phyloP scores from a whole-genome alignment of 257 asterid genomes.

The Capsicum rhomboideum region DNA sequence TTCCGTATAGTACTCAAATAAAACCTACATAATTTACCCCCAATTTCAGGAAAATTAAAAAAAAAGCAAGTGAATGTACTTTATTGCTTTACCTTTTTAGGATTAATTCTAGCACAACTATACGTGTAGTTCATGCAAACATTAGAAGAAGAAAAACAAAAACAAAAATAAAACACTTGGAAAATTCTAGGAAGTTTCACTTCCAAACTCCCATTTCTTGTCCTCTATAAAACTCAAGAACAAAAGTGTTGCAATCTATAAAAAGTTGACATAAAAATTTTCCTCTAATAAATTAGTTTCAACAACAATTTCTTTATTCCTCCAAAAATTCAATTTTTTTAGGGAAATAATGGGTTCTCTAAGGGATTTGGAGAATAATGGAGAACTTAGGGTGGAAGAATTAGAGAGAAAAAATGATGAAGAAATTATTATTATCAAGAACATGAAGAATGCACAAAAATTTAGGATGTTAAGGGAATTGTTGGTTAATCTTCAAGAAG shows the following conservation, averaged over 20 bases:
- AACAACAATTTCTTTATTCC: background rate
- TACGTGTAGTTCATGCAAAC: conserved; percentile 7
- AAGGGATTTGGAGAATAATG: conserved; percentile 16
- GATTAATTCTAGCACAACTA: background rate
- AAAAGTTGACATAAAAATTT: background rate
- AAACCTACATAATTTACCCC: background rate
- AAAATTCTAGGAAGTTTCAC: conserved; percentile 3
- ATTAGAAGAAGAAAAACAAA: background rate
- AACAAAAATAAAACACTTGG: background rate
- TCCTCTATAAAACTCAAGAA: background rate
- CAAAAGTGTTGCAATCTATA: background rate
- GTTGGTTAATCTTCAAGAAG: conserved; percentile 17
- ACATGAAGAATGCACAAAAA: background rate
- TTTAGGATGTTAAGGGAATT: conserved; percentile 4
- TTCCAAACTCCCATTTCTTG: background rate
- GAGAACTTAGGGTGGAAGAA: background rate
- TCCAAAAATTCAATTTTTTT: background rate
- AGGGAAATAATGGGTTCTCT: background rate
- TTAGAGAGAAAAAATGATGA: background rate
- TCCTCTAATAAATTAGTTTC: background rate
- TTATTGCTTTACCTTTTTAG: background rate
- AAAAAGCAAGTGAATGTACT: background rate
- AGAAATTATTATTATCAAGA: background rate
- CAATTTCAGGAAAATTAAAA: background rate
- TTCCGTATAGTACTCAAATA: background rate